Evolutionary conservation across 148 eudicot genomes (phyloP).

Genomic region (Agrostemma githago): DNA sequence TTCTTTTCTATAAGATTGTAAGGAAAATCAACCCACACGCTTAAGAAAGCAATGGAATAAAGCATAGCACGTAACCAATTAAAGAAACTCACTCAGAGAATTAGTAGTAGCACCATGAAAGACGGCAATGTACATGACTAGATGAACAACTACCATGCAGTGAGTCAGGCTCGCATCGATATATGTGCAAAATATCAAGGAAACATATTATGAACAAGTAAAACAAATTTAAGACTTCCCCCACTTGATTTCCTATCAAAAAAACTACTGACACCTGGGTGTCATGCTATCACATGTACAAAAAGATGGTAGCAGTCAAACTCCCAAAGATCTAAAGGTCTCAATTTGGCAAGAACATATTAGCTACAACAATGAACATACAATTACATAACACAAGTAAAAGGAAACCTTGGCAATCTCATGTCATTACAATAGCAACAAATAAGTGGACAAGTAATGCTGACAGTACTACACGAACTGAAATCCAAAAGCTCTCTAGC

Average conservation of each 20-base stretch:
- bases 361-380: background rate
- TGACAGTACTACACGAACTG: background rate
- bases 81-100: background rate
- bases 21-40: background rate
- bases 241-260: background rate
- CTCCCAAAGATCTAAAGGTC: background rate
- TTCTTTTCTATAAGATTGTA: background rate
- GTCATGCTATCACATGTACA: background rate
- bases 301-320: background rate
- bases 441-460: background rate
- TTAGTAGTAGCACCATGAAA: background rate
- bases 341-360: constrained; percentile 1
- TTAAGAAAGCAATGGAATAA: background rate
- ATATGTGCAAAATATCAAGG: background rate
- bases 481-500: background rate
- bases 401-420: background rate
- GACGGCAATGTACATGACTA: background rate
- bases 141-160: background rate
- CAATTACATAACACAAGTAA: background rate
- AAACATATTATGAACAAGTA: background rate
- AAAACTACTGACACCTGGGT: background rate
- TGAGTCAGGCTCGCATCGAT: background rate
- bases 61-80: background rate
- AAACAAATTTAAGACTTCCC: background rate
- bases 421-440: background rate